Evolutionary conservation across 257 asterid genomes (phyloP).

Genomic region (Gentiana straminea): DNA sequence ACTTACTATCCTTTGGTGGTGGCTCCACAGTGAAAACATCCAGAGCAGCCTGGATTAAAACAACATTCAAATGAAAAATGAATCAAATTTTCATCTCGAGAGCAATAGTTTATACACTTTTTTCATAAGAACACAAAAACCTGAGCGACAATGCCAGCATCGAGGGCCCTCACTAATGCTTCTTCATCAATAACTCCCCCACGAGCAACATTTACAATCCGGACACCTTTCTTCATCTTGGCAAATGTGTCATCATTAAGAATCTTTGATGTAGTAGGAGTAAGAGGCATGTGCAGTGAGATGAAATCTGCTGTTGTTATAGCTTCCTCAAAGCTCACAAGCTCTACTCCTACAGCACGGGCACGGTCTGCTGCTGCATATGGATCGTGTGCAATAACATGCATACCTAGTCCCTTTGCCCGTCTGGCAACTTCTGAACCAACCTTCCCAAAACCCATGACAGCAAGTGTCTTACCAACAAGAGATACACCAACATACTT

Average conservation of each 20-base stretch:
- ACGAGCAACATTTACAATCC: conserved; percentile 91
- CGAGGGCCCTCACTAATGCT: conserved; percentile 77
- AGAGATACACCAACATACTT: conserved; percentile 93
- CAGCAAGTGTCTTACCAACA: conserved; percentile 88
- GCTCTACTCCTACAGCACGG: conserved; percentile 80
- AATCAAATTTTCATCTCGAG: neutral
- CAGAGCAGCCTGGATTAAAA: conserved; percentile 72
- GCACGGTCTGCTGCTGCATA: conserved; percentile 95
- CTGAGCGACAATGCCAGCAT: conserved; percentile 93
- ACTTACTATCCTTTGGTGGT: conserved; percentile 73
- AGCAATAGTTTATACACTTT: neutral
- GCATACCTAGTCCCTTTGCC: conserved; percentile 95
- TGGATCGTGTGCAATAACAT: conserved; percentile 89
- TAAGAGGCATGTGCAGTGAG: conserved; percentile 93
- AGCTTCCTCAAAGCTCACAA: conserved; percentile 86
- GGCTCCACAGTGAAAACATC: conserved; percentile 97
- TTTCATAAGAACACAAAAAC: conserved; percentile 19
- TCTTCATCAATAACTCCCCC: conserved; percentile 98
- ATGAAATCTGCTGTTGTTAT: conserved; percentile 70
- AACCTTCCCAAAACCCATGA: conserved; percentile 97
- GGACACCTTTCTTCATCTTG: conserved; percentile 90
- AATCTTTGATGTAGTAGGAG: conserved; percentile 61
- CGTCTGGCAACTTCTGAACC: conserved; percentile 98
- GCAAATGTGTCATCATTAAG: conserved; percentile 78
- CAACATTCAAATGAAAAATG: neutral